Conservation (phyloP, 2,329 filamentous ascomycete genomes). For the Xylaria digitata region DNA sequence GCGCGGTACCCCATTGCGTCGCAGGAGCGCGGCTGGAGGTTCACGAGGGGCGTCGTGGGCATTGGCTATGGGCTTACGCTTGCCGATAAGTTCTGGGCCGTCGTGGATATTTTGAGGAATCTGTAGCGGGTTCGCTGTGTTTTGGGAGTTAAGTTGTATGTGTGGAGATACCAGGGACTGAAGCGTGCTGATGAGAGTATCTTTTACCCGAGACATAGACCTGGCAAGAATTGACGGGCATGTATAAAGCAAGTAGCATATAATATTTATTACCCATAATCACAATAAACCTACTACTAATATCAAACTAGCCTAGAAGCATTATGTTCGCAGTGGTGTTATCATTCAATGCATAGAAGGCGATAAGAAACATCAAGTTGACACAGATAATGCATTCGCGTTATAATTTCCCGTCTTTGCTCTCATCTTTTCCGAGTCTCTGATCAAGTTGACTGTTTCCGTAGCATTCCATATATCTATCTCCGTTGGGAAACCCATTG, state of each 20-base stretch:
- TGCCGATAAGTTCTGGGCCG: constrained; percentile 54
- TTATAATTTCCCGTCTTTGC: not conserved
- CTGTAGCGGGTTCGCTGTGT: constrained; percentile 16
- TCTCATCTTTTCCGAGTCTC: not conserved
- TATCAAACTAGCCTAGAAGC: not conserved
- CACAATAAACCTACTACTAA: constrained; percentile 7
- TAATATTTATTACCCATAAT: constrained; percentile 2
- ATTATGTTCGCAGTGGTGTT: not conserved
- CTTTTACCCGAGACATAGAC: not conserved
- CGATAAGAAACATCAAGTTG: not conserved
- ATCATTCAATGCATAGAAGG: not conserved
- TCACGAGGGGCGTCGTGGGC: constrained; percentile 70
- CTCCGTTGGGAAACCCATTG: not conserved
- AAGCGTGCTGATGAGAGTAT: too few relatives aligned
- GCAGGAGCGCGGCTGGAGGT: constrained; percentile 72
- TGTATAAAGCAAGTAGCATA: not conserved
- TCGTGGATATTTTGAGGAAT: constrained; percentile 58
- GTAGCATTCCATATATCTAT: not conserved
- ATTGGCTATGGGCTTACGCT: constrained; percentile 66
- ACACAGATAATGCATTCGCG: not conserved
- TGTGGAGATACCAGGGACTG: not conserved
- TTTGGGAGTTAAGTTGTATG: too few relatives aligned
- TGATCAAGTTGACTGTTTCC: not conserved
- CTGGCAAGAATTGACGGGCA: not conserved
- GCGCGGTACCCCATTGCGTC: constrained; percentile 83